Percentiles rank a stretch among this genome's conserved stretches.
These are phyloP conservation scores for Erodium moschatum DNA, from an alignment of 441 rosid species.

Conservation along the genomic window DNA sequence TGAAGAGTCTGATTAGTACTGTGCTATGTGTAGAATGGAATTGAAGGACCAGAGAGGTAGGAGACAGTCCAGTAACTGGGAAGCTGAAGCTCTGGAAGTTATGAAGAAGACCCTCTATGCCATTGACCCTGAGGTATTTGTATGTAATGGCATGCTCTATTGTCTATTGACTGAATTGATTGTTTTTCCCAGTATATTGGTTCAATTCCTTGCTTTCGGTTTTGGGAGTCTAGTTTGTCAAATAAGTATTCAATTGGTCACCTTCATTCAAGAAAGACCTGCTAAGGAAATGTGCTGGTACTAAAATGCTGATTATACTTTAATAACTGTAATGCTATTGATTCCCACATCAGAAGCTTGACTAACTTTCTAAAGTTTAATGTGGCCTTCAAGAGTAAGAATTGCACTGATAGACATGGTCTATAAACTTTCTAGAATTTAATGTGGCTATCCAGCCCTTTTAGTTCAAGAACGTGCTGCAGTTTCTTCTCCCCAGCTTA, in stretches of 20 bases:
- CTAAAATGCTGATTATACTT: neutral
- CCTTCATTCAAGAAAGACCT: neutral
- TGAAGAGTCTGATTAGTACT: conserved; percentile 1
- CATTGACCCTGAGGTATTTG: conserved; percentile 70
- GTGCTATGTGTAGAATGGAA: conserved; percentile 21
- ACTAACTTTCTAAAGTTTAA: neutral
- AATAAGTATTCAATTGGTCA: neutral
- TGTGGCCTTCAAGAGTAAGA: no score
- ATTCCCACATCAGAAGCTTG: no score
- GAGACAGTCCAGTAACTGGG: conserved; percentile 26
- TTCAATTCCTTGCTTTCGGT: no score
- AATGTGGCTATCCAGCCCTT: neutral
- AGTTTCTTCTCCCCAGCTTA: neutral
- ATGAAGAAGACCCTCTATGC: conserved; percentile 43
- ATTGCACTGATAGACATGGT: no score
- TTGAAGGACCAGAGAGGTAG: conserved; percentile 33
- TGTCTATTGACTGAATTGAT: conserved; percentile 1
- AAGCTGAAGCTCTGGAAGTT: conserved; percentile 29
- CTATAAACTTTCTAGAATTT: neutral
- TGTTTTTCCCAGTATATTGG: neutral
- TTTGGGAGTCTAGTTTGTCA: neutral
- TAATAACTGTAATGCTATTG: no score
- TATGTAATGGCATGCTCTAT: neutral
- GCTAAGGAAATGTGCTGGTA: neutral
- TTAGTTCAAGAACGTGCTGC: neutral